Conservation (phyloP, 1,139 yeast genomes). For the Schizosaccharomyces versatilis region DNA sequence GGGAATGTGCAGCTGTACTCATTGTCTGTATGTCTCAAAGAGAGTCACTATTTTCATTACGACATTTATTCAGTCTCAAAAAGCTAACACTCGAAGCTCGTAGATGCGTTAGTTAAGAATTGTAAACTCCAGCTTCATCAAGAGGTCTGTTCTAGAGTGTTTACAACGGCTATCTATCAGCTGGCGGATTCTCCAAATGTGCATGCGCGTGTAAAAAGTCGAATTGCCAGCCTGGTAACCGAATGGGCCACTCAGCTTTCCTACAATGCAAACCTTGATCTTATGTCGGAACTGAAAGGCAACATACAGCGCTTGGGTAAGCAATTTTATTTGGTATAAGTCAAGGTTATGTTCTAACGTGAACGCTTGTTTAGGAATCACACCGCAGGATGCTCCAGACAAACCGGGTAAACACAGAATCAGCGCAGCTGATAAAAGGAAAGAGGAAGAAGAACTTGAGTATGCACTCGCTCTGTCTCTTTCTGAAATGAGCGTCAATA, state of each 20-base stretch:
- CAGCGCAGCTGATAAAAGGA: conserved; percentile 26
- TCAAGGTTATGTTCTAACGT: too few species aligned
- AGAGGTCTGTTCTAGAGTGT: conserved; percentile 50
- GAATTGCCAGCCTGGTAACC: conserved; percentile 42
- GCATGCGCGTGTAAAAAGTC: conserved; percentile 46
- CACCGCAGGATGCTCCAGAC: conserved; percentile 22
- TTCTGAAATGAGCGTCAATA: conserved; percentile 25
- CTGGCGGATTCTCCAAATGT: conserved; percentile 35
- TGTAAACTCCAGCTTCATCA: conserved; percentile 78
- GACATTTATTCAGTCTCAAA: not conserved
- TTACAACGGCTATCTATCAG: conserved; percentile 35
- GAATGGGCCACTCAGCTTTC: conserved; percentile 38
- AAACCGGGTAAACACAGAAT: conserved; percentile 41
- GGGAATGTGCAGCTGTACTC: conserved; percentile 66
- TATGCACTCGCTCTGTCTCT: conserved; percentile 59
- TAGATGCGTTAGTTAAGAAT: conserved; percentile 68
- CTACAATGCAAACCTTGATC: conserved; percentile 50
- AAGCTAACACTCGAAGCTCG: conserved; percentile 18
- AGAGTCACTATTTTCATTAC: not conserved
- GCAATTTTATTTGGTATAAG: not conserved
- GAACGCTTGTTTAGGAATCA: too few species aligned
- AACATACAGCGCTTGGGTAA: conserved; percentile 11
- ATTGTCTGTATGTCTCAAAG: conserved; percentile 23
- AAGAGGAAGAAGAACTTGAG: conserved; percentile 64
- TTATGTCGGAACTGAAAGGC: conserved; percentile 41